Conservation (phyloP, 176 grass and related monocot genomes). For the Aegilops speltoides region DNA sequence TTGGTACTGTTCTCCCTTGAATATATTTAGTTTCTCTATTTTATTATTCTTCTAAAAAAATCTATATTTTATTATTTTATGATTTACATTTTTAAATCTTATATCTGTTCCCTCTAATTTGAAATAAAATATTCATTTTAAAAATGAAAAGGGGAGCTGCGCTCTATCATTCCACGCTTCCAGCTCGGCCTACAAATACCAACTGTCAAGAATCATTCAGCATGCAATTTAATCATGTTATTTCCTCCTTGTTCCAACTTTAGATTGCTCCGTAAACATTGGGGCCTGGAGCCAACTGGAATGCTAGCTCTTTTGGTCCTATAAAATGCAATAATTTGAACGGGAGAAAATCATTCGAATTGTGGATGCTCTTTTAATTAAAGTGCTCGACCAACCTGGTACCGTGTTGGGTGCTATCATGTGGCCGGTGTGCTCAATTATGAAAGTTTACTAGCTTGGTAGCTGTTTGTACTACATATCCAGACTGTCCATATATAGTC, state of each 20-base stretch:
- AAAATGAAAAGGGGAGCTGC: neutral
- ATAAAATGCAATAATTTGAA: neutral
- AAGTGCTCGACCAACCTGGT: neutral
- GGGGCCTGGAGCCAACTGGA: neutral
- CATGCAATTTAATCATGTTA: neutral
- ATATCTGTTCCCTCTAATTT: neutral
- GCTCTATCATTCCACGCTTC: neutral
- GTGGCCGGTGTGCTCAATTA: neutral
- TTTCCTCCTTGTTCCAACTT: neutral
- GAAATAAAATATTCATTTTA: neutral
- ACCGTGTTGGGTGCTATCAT: neutral
- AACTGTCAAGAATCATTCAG: neutral
- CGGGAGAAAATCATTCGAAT: neutral
- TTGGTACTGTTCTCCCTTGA: too few species aligned
- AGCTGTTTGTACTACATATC: neutral
- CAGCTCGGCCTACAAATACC: neutral
- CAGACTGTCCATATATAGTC: neutral
- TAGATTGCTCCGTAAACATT: neutral
- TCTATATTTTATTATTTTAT: too few species aligned
- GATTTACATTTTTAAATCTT: too few species aligned
- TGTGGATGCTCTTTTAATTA: neutral
- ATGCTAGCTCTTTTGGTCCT: neutral
- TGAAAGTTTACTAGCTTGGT: neutral
- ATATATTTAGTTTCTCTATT: too few species aligned
- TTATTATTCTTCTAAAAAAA: too few species aligned